Evolutionary conservation across 768 basidiomycete species (phyloP).

Genomic region (Hericium rajendrae): DNA sequence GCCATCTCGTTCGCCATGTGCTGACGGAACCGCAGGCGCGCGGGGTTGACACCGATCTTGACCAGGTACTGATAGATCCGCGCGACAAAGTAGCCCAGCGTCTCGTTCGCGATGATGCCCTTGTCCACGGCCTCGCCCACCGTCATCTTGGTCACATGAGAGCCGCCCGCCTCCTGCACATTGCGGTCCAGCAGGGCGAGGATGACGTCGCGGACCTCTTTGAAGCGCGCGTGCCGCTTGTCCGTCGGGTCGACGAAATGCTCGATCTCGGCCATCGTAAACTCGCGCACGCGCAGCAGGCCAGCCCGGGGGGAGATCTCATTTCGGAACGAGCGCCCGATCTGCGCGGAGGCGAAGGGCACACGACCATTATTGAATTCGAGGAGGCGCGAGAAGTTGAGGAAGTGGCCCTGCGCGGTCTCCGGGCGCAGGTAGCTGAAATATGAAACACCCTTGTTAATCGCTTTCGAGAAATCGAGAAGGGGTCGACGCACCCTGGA

Average conservation of each 20-base stretch:
- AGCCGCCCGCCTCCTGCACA: conserved; percentile 71
- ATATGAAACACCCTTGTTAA: neutral
- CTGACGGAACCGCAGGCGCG: conserved; percentile 85
- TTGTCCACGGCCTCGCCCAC: conserved; percentile 84
- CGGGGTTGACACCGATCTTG: conserved; percentile 83
- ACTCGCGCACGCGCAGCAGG: conserved; percentile 93
- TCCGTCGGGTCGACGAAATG: conserved; percentile 95
- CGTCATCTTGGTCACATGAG: conserved; percentile 50
- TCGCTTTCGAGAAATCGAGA: neutral
- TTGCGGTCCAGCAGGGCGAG: conserved; percentile 74
- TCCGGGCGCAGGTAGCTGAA: conserved; percentile 89
- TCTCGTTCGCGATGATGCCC: conserved; percentile 91
- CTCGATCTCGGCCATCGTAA: conserved; percentile 99
- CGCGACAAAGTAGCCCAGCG: conserved; percentile 94
- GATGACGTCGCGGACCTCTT: conserved; percentile 64
- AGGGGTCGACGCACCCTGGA: conserved; percentile 56
- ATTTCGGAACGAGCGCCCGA: conserved; percentile 94
- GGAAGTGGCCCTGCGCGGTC: conserved; percentile 97
- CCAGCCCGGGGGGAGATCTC: conserved; percentile 97
- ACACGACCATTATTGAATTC: conserved; percentile 97
- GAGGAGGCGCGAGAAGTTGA: conserved; percentile 93
- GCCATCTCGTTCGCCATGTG: conserved; percentile 99
- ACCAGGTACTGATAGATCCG: conserved; percentile 84
- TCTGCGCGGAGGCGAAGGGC: conserved; percentile 95
- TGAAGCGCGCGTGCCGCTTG: conserved; percentile 81